Base-by-base conservation (phyloP, 169 alveolate species). In the Plasmodium coatneyi region DNA sequence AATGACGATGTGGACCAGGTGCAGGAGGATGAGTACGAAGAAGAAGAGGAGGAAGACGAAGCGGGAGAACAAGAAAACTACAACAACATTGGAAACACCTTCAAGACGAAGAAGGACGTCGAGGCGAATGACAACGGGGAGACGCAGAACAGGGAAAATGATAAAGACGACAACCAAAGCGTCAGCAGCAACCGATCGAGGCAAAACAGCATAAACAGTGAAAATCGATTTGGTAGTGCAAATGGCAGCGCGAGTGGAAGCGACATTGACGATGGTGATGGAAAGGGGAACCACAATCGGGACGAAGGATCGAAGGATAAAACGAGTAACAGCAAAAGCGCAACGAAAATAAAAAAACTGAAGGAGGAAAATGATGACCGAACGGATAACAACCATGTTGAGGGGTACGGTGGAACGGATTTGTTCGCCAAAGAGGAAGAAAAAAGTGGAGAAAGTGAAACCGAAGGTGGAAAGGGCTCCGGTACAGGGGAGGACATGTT, bases 1-100 rank as follows among this genome's bases (percentile, higher is more conserved):
- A 91, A 81, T 83, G 95, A 96, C 43, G 86, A 81, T 83, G 95
- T 82, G 71, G 87, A 71, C 28, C 56, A 83, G 76, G 81, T 32
- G 9, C 25, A 66, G 43, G 90, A 66, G n/a, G 81, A 72, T n/a
- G 83, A 89, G 49, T 76, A 60, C 9, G 91, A 81, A 22, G 95
- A 92, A 28, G 93, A 86, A 43, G 83, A 74, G 49, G 86, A 66
- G n/a, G 92, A 70, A 16, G 72, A 83, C 1, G 92, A 83, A 39
- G n/a, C n/a, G n/a, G n/a, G n/a, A n/a, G n/a, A n/a, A n/a, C n/a
- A n/a, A n/a, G 19, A 25, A 22, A 41, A 41, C 12, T 19, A 82
- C 72, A 82, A 82, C 80, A 56, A 32, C 6, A 80, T 9, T 32
- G 54, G 81, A 0, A 46, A 66, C 46, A 19, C 80, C 16, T 82